Evolutionary conservation across 371 early-diverging fungal species (phyloP), one percentile per base, ranked within the genome.

Genomic region (Scutellospora calospora): DNA sequence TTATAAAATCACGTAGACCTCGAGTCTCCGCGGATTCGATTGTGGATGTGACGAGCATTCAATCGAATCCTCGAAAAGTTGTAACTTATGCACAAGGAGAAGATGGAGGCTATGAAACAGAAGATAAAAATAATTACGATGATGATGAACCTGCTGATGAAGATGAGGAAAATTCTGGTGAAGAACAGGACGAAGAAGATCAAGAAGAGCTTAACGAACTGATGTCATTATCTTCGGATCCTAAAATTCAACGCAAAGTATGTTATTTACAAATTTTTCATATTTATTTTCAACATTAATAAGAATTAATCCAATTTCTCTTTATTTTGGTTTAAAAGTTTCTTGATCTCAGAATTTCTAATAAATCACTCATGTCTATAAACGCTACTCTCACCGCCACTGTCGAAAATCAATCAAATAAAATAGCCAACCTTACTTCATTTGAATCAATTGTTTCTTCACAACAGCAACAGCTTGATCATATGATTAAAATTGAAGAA

Each of bases 221-320:
- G 41, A 33, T 60, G 45, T 29, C 6, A 16, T 33, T 76, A 31
- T 76, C 76, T 20, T 33, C 57, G 18, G 35, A 76, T 76, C 76
- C 76, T 14, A 76, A 76, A 59, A 25, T 76, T 60, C 76, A 35
- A 59, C 22, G 57, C 51, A 76, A 76, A 38, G 76, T 76, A 59
- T n/a, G 29, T 60, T 60, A 5, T 60, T 11, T 18, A 60, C 11
- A 18, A 29, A 60, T 25, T 60, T 29, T 25, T 60, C 11, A 4
- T n/a, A n/a, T n/a, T n/a, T 72, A 27, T 33, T 76, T 38, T 59
- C 38, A 55, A 27, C 38, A 20, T 59, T 60, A 33, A 16, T 71
- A 49, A n/a, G 11, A 65, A 38, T 35, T 27, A 66, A 66, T 29
- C 11, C 8, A 18, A 35, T 20, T 27, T 51, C 5, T 72, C 49